Conservation (phyloP, 805 yeast species). For the Kregervanrija pseudodelftensis region DNA sequence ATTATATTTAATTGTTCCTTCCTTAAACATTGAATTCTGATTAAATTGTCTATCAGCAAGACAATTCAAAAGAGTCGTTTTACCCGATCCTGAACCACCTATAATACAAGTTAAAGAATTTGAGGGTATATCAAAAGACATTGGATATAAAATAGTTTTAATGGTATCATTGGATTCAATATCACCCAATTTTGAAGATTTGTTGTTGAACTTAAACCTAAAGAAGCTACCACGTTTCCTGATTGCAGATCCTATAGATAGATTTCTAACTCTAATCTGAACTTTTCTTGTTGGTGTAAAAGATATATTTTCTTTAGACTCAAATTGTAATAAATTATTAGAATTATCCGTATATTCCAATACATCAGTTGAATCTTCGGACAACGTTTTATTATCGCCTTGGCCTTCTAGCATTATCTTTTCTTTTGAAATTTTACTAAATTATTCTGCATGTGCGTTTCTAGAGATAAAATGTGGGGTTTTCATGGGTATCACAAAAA, state of each 20-base stretch:
- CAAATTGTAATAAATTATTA: not conserved
- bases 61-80: slow-evolving; percentile 70
- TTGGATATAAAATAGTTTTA: slow-evolving; percentile 37
- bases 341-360: not conserved
- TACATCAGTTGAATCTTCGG: too few relatives aligned
- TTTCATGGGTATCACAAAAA: too few relatives aligned
- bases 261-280: slow-evolving; percentile 18
- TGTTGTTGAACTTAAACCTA: not conserved
- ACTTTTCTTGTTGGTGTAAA: slow-evolving; percentile 23
- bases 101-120: slow-evolving; percentile 71
- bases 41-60: slow-evolving; percentile 41
- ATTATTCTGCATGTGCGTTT: too few relatives aligned
- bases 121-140: slow-evolving; percentile 52
- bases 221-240: not conserved
- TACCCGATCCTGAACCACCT: slow-evolving; percentile 87
- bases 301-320: slow-evolving; percentile 7
- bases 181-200: slow-evolving; percentile 6
- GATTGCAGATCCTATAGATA: slow-evolving; percentile 16
- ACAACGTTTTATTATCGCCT: too few relatives aligned
- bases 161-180: slow-evolving; percentile 17
- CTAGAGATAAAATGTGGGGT: too few relatives aligned
- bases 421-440: too few relatives aligned
- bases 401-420: too few relatives aligned
- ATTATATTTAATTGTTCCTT: slow-evolving; percentile 41
- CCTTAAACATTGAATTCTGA: slow-evolving; percentile 24